Percentiles rank a stretch among this genome's conserved stretches.
These are phyloP conservation scores for Lolium rigidum DNA, from an alignment of 176 grass and related monocot species.

Conservation along the genomic window DNA sequence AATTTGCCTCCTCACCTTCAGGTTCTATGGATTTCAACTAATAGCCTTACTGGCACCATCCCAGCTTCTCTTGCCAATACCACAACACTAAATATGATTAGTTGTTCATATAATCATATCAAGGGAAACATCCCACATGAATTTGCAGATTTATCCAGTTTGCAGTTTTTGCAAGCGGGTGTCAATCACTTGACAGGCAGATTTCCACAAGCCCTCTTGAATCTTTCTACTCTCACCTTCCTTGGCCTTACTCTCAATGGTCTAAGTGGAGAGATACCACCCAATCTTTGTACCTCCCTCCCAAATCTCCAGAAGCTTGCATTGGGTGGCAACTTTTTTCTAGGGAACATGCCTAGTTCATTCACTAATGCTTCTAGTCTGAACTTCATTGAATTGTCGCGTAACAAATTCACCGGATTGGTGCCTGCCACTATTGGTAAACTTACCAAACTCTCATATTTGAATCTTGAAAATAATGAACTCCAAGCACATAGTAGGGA, in stretches of 20 bases:
- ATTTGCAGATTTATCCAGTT: background rate
- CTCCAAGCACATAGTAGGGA: background rate
- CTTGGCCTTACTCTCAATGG: background rate
- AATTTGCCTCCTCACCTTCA: background rate
- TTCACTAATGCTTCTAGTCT: background rate
- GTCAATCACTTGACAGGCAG: background rate
- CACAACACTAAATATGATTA: background rate
- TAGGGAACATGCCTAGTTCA: background rate
- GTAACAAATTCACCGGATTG: background rate
- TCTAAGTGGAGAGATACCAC: background rate
- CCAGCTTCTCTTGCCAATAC: background rate
- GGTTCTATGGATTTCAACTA: background rate
- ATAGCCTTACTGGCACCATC: background rate
- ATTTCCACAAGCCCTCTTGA: background rate
- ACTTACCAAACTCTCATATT: background rate
- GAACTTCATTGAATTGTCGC: background rate
- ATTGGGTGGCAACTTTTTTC: background rate
- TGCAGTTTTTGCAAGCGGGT: background rate
- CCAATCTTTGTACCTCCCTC: background rate
- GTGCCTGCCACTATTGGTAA: background rate
- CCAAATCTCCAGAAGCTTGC: background rate
- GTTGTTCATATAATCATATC: accelerated
- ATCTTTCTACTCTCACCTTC: background rate
- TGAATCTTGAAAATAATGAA: background rate
- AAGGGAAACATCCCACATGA: background rate